phyloP scores from a whole-genome alignment of 306 rosid species.

The Dryas drummondii region DNA sequence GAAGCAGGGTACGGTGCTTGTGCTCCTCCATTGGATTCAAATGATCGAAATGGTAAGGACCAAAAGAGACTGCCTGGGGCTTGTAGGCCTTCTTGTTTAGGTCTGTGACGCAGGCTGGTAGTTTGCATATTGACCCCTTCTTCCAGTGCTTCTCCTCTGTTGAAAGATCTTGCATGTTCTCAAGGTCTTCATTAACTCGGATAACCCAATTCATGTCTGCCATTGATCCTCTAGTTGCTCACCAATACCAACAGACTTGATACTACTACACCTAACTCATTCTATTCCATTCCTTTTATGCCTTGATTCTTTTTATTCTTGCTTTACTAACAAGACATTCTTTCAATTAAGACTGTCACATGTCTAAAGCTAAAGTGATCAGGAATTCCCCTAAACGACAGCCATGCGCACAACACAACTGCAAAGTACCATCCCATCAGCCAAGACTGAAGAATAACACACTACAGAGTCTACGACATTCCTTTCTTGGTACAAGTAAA shows the following conservation, averaged over 20 bases:
- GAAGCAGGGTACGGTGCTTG: slow-evolving; percentile 43
- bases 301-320: background rate
- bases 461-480: background rate
- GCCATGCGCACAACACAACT: background rate
- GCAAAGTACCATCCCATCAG: background rate
- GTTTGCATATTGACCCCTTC: slow-evolving; percentile 45
- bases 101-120: slow-evolving; percentile 30
- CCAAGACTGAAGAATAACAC: background rate
- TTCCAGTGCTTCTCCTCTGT: slow-evolving; percentile 35
- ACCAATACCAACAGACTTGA: background rate
- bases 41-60: slow-evolving; percentile 46
- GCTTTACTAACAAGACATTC: background rate
- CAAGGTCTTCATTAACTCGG: slow-evolving; percentile 28
- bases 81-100: slow-evolving; percentile 31
- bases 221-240: slow-evolving; percentile 7
- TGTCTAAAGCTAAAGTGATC: background rate
- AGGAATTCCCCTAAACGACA: background rate
- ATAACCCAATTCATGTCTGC: slow-evolving; percentile 30
- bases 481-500: background rate
- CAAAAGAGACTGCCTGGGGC: slow-evolving; percentile 55
- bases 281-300: background rate
- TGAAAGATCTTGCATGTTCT: slow-evolving; percentile 25
- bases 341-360: too few relatives aligned
- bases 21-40: slow-evolving; percentile 40
- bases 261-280: background rate